Base-by-base conservation (phyloP, 2,329 filamentous ascomycete genomes). In the Aspergillus sp. region DNA sequence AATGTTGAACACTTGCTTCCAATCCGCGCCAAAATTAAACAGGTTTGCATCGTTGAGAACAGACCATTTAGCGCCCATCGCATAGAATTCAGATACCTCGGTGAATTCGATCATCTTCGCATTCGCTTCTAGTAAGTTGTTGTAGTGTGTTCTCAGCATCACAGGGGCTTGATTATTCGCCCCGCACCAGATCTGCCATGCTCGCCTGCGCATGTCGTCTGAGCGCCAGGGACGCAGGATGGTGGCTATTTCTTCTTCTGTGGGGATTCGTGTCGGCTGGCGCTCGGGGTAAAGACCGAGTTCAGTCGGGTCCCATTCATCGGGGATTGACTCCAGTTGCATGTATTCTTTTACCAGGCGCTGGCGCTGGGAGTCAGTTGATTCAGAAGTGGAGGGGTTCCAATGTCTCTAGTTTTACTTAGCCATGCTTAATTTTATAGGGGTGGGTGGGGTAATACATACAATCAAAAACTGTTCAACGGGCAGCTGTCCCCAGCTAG, bases 191-290 rank as follows among this genome's bases (percentile, higher is more conserved):
- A 53, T 19, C 19, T 19, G 19, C 55, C 55, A 57, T 15, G 55
- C 55, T 49, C 41, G 41, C 42, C 39, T 20, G 39, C 49, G 55
- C 27, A 57, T 37, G 19, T 53, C 17, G 17, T 57, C 49, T 4
- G 55, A 53, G 30, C 22, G 55, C 55, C 55, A 57, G 42, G 55
- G 55, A 3, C 49, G 55, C 9, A 57, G 42, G 42, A 57, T 57
- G 4, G 33, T 48, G 17, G 41, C 42, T 20, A 48, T 45, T 40
- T 52, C 55, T 33, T 47, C 44, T 46, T 45, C 15, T 19, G 42
- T 57, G 6, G 49, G 55, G 42, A 49, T 19, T 7, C 49, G 37
- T 33, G 20, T 15, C 5, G 24, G 41, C 42, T 42, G 37, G 33
- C 19, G 12, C 12, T 53, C 39, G 15, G 41, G 20, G 7, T 53